Evolutionary conservation across 2,329 filamentous ascomycete genomes (phyloP).

Genomic region (Neopestalotiopsis rosae): DNA sequence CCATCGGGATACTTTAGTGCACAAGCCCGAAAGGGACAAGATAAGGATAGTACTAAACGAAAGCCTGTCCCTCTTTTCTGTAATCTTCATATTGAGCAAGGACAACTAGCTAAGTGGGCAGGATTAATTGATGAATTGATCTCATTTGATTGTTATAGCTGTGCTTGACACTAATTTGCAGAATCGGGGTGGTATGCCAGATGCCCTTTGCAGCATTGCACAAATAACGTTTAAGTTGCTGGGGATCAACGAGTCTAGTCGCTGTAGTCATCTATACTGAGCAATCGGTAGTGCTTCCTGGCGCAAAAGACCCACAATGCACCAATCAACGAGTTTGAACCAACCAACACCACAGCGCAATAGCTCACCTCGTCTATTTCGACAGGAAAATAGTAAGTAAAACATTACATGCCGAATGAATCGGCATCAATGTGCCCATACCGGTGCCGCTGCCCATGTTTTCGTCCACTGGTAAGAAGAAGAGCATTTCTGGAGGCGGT

Average conservation of each 20-base stretch:
- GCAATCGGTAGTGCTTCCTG: not conserved
- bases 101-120: too few relatives aligned
- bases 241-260: not conserved
- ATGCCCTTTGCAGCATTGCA: too few relatives aligned
- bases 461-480: slow-evolving; percentile 80
- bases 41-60: too few relatives aligned
- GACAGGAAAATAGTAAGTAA: not conserved
- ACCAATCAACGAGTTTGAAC: not conserved
- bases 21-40: too few relatives aligned
- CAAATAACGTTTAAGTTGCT: too few relatives aligned
- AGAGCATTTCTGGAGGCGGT: slow-evolving; percentile 87
- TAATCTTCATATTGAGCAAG: too few relatives aligned
- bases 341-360: not conserved
- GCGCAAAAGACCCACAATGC: not conserved
- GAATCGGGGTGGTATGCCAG: too few relatives aligned
- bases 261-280: not conserved
- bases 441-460: slow-evolving; percentile 74
- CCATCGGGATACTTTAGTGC: too few relatives aligned
- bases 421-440: slow-evolving; percentile 85
- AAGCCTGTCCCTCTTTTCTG: too few relatives aligned
- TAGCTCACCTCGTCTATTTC: slow-evolving; percentile 20
- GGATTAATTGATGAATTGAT: too few relatives aligned
- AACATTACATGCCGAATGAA: slow-evolving; percentile 66
- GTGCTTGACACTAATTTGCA: too few relatives aligned
- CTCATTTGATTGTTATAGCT: too few relatives aligned